Percentiles rank a stretch among this genome's conserved stretches.
phyloP scores from a whole-genome alignment of 768 basidiomycete species.

The Termitomyces sp. region DNA sequence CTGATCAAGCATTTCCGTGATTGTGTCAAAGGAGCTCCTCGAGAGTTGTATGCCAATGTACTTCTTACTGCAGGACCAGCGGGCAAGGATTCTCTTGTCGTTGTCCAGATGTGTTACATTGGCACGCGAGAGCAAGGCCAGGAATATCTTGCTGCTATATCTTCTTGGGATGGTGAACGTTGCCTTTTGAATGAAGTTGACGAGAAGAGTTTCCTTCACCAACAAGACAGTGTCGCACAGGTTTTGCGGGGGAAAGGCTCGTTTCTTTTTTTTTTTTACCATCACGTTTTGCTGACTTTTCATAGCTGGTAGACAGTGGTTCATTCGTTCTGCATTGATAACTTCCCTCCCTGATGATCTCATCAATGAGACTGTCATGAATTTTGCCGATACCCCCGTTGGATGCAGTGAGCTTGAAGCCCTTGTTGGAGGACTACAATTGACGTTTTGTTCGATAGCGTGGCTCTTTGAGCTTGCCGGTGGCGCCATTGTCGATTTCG shows the following conservation, averaged over 20 bases:
- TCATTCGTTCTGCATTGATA: constrained; percentile 82
- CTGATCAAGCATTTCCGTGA: constrained; percentile 91
- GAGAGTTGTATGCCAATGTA: constrained; percentile 85
- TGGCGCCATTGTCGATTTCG: constrained; percentile 69
- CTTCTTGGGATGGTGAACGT: constrained; percentile 83
- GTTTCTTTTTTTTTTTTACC: constrained; percentile 1
- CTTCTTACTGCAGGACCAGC: constrained; percentile 87
- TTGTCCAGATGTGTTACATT: constrained; percentile 88
- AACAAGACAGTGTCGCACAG: constrained; percentile 90
- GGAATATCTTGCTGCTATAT: constrained; percentile 75
- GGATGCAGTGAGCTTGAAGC: constrained; percentile 72
- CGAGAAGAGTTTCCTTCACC: constrained; percentile 84
- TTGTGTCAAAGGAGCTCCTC: constrained; percentile 84
- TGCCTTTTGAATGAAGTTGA: constrained; percentile 87
- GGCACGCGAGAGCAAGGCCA: constrained; percentile 70
- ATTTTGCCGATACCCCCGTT: constrained; percentile 79
- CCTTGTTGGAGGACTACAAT: too few relatives aligned
- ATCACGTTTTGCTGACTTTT: background rate
- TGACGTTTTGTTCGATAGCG: constrained; percentile 35
- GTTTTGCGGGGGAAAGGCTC: constrained; percentile 81
- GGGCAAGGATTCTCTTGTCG: constrained; percentile 77
- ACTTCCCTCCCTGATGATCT: constrained; percentile 83
- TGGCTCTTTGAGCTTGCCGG: constrained; percentile 93
- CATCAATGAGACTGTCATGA: constrained; percentile 74
- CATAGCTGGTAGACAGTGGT: constrained; percentile 81